A percentile compares a stretch with the other conserved stretches of the same genome.
These are phyloP conservation scores for Daedalea quercina DNA, from an alignment of 768 basidiomycete species.

Conservation along the genomic window DNA sequence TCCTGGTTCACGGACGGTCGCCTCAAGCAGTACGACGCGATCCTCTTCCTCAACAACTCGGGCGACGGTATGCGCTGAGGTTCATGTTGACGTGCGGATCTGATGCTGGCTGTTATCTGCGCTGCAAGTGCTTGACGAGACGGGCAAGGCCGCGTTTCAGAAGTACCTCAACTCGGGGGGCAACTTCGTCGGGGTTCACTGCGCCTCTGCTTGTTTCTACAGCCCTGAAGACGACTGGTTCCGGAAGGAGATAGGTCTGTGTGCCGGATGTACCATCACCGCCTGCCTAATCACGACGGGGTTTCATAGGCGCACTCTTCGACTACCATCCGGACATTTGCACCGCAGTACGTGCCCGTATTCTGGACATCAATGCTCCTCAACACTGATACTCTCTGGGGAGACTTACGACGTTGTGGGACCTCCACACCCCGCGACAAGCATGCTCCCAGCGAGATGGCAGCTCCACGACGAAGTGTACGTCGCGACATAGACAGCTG, in stretches of 20 bases:
- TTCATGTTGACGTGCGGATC: too few relatives aligned
- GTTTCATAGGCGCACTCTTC: constrained; percentile 32
- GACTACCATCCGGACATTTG: constrained; percentile 41
- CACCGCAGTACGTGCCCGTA: constrained; percentile 29
- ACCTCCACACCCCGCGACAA: constrained; percentile 36
- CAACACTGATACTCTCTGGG: neutral
- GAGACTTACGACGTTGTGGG: constrained; percentile 29
- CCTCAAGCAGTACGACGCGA: constrained; percentile 34
- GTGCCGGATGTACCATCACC: neutral
- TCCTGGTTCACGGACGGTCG: constrained; percentile 32
- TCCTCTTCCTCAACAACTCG: constrained; percentile 40
- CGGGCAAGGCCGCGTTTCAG: constrained; percentile 34
- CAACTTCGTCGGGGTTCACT: constrained; percentile 39
- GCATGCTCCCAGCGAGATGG: constrained; percentile 29
- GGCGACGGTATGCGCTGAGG: constrained; percentile 29
- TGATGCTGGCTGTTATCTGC: too few relatives aligned
- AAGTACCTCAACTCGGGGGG: constrained; percentile 38
- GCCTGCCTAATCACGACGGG: neutral
- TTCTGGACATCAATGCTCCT: neutral
- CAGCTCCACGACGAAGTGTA: constrained; percentile 32
- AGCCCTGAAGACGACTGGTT: constrained; percentile 36
- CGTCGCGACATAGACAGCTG: neutral
- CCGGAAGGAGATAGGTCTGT: constrained; percentile 32
- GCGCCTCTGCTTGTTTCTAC: constrained; percentile 36
- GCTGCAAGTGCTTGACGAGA: constrained; percentile 36